Conservation (phyloP, 768 basidiomycete species). For the Suillus lakei region DNA sequence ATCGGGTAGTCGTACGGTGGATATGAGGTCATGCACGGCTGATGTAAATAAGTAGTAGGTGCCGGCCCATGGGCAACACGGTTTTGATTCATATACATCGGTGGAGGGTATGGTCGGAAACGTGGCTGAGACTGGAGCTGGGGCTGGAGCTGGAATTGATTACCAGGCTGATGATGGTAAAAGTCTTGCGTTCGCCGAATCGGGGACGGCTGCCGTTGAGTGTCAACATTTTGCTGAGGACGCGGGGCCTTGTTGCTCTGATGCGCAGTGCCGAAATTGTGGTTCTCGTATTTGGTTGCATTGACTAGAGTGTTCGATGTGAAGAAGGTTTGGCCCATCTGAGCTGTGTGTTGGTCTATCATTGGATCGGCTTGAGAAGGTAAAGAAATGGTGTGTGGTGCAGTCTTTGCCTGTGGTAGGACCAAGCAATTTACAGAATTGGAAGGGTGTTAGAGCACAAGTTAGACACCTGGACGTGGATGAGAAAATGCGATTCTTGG, state of each 20-base stretch:
- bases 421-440: not conserved
- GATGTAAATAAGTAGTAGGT: not conserved
- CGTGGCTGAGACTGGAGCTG: not conserved
- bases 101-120: not conserved
- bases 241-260: not conserved
- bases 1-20: too few species aligned
- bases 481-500: not conserved
- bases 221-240: not conserved
- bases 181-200: not conserved
- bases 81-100: not conserved
- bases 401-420: not conserved
- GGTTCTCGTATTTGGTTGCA: not conserved
- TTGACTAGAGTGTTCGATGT: not conserved
- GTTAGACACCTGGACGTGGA: not conserved
- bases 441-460: not conserved
- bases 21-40: too few species aligned
- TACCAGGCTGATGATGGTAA: not conserved
- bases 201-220: not conserved
- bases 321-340: not conserved
- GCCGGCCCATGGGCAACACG: not conserved
- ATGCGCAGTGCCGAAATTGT: not conserved
- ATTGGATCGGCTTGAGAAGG: not conserved
- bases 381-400: not conserved
- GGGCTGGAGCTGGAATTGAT: not conserved
- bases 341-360: not conserved